These are phyloP conservation scores for Gastrolobium villosum DNA, from an alignment of 306 rosid species.

Conservation along the genomic window DNA sequence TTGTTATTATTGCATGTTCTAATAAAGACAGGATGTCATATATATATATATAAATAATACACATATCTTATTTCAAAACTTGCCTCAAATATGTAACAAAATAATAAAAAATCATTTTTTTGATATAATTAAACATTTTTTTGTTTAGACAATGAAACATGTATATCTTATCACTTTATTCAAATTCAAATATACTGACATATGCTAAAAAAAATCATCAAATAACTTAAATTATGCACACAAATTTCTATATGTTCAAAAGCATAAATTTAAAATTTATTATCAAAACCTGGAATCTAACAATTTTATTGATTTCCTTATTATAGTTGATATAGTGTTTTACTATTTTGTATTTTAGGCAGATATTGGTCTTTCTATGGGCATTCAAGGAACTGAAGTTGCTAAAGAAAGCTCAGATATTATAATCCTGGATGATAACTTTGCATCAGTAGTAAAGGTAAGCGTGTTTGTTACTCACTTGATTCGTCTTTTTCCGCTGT, in stretches of 20 bases:
- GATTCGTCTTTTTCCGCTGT: neutral
- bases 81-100: neutral
- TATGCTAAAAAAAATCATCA: constrained; percentile 31
- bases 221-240: constrained; percentile 20
- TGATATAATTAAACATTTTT: neutral
- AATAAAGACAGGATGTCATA: neutral
- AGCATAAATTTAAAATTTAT: constrained; percentile 5
- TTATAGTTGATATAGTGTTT: constrained; percentile 53
- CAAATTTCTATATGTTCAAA: constrained; percentile 13
- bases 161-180: neutral
- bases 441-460: constrained; percentile 98
- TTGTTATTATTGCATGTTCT: neutral
- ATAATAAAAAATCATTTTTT: neutral
- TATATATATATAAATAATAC: too few relatives aligned
- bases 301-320: constrained; percentile 17
- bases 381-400: constrained; percentile 98
- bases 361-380: constrained; percentile 99
- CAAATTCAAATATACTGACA: neutral
- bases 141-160: neutral
- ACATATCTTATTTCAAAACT: neutral
- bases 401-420: constrained; percentile 99
- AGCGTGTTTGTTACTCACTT: constrained; percentile 29
- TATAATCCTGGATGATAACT: constrained; percentile 91
- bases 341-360: constrained; percentile 80
- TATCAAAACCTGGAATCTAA: neutral